These are phyloP conservation scores for Fusarium devonianum DNA, from an alignment of 2,329 filamentous ascomycete genomes.

Conservation along the genomic window DNA sequence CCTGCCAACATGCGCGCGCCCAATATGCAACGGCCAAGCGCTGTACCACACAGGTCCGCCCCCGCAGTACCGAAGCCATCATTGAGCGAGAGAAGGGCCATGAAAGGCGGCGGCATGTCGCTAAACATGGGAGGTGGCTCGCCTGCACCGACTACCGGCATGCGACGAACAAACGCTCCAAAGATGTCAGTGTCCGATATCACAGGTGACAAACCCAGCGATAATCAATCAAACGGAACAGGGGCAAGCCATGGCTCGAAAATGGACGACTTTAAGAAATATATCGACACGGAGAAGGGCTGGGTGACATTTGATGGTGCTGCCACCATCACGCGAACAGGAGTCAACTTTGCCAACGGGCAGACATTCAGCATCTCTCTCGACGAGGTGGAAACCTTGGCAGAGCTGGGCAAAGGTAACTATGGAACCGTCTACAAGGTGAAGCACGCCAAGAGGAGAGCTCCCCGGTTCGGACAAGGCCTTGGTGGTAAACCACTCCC, in stretches of 20 bases:
- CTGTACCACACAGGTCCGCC: slow-evolving; percentile 61
- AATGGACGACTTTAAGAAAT: slow-evolving; percentile 72
- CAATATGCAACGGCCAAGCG: slow-evolving; percentile 54
- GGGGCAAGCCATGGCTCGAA: slow-evolving; percentile 53
- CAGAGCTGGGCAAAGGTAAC: slow-evolving; percentile 96
- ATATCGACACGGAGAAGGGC: slow-evolving; percentile 89
- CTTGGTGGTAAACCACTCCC: slow-evolving; percentile 57
- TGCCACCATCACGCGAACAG: slow-evolving; percentile 84
- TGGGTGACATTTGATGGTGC: slow-evolving; percentile 93
- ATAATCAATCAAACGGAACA: slow-evolving; percentile 46
- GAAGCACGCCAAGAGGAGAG: slow-evolving; percentile 74
- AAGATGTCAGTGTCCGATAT: slow-evolving; percentile 55
- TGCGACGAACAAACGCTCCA: slow-evolving; percentile 48
- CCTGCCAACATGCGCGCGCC: slow-evolving; percentile 53
- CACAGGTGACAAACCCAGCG: slow-evolving; percentile 31
- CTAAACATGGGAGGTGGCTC: slow-evolving; percentile 56
- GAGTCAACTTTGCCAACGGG: slow-evolving; percentile 91
- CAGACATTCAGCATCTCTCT: slow-evolving; percentile 92
- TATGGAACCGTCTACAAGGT: slow-evolving; percentile 99
- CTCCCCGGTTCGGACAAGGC: slow-evolving; percentile 66
- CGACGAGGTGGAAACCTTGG: slow-evolving; percentile 91
- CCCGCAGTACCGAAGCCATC: slow-evolving; percentile 61
- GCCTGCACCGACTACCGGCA: slow-evolving; percentile 31
- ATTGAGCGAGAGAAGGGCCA: slow-evolving; percentile 70
- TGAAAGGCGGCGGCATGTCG: slow-evolving; percentile 58